Evolutionary conservation across 2,329 filamentous ascomycete species (phyloP), one percentile per base, ranked within the genome.

Genomic region (Penicillium sp.): DNA sequence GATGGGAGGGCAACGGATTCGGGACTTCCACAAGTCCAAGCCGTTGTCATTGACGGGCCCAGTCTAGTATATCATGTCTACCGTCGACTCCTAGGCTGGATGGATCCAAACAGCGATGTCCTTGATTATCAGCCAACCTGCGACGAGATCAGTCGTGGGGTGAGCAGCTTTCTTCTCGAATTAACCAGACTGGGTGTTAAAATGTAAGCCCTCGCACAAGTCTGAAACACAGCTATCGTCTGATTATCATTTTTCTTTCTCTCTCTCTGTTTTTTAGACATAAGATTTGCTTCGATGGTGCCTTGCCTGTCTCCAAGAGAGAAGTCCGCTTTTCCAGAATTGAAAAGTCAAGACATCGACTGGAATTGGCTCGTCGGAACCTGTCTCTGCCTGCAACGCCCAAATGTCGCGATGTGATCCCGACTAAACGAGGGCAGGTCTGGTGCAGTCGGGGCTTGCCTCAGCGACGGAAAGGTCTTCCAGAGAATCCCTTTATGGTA

Each of bases 241-340:
- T 46, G 38, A 34, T 31, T 26, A 14, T 47, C 40, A 53, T 13
- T 10, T 38, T 48, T 29, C 13, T 50, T 5, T 43, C 14, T n/a
- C 6, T 42, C 18, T 42, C 18, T 50, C 31, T 35, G 10, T n/a
- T 4, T 4, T n/a, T 20, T 62, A 89, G 86, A 62, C 76, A 83
- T 56, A 84, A 81, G 45, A 89, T 97, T 51, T 92, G 88, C 70
- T 97, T 97, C 66, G 93, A 97, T 71, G 92, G 92, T 14, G 87
- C 85, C 54, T 79, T 97, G 1, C 93, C 93, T 0, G 56, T 70
- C 0, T 72, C 78, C 5, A 96, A 96, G 69, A 79, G 81, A 34
- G 70, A 75, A 0, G 83, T 85, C 7, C 83, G 91, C 5, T 74
- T 86, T 49, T 72, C 81, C 10, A 81, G 91, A 34, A 78, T 89